Percentiles rank a stretch among this genome's conserved stretches.
These are phyloP conservation scores for Croton setiger DNA, from an alignment of 441 rosid species.

Conservation along the genomic window DNA sequence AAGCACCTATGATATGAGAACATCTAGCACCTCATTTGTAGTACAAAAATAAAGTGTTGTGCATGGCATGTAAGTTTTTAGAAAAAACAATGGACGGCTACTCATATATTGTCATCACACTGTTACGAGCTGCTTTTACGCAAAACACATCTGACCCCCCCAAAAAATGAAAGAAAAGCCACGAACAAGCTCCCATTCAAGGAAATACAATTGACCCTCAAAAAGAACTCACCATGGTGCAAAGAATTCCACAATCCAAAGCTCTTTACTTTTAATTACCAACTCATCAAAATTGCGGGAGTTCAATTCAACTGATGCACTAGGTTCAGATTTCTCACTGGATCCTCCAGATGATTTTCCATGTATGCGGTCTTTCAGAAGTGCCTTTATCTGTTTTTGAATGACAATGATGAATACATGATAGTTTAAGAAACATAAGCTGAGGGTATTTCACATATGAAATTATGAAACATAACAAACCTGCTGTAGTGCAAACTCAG, in stretches of 20 bases:
- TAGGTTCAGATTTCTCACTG: conserved; percentile 75
- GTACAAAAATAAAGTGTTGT: neutral
- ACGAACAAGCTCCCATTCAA: neutral
- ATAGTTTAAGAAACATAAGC: neutral
- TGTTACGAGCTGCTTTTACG: neutral
- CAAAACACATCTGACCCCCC: neutral
- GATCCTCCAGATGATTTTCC: conserved; percentile 83
- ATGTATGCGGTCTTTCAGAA: conserved; percentile 80
- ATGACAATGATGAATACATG: conserved; percentile 2
- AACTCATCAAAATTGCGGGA: conserved; percentile 84
- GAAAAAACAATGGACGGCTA: neutral
- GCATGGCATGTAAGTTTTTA: neutral
- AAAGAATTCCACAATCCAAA: conserved; percentile 96
- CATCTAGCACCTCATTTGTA: neutral
- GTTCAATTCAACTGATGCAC: conserved; percentile 72
- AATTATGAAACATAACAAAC: conserved; percentile 35
- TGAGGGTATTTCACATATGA: conserved; percentile 1
- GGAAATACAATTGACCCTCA: conserved; percentile 1
- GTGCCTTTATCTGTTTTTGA: conserved; percentile 60
- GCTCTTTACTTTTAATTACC: conserved; percentile 92
- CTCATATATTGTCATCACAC: neutral
- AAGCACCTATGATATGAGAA: neutral
- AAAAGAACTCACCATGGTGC: conserved; percentile 83
- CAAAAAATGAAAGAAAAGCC: neutral
- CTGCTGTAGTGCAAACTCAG: conserved; percentile 82